Percentiles rank a stretch among this genome's conserved stretches.
phyloP scores from a whole-genome alignment of 495 filamentous ascomycete genomes.

The Penicillium waksmanii region DNA sequence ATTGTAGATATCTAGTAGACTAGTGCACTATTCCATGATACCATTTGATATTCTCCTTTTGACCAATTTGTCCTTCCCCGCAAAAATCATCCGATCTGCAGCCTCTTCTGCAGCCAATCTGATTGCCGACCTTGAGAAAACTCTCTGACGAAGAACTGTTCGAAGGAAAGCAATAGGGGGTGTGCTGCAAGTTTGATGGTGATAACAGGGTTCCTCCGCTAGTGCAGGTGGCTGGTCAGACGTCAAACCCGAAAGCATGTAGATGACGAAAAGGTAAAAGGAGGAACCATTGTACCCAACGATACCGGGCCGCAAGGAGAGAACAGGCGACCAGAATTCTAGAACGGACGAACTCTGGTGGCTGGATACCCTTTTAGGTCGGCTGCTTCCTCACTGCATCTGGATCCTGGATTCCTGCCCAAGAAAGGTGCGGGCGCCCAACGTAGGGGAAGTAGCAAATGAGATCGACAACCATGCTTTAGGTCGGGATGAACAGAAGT shows the following conservation, averaged over 20 bases:
- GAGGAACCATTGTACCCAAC: conserved; percentile 2
- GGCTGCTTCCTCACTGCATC: conserved; percentile 19
- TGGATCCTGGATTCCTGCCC: conserved; percentile 26
- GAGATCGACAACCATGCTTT: neutral
- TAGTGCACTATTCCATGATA: neutral
- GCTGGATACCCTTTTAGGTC: conserved; percentile 21
- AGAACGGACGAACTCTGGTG: conserved; percentile 6
- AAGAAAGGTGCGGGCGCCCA: conserved; percentile 29
- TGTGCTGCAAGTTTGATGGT: neutral
- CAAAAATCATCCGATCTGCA: conserved; percentile 12
- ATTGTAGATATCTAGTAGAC: neutral
- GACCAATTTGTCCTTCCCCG: conserved; percentile 5
- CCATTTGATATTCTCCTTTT: conserved; percentile 7
- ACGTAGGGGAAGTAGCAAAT: conserved; percentile 27
- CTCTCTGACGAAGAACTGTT: neutral
- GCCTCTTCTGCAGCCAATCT: conserved; percentile 9
- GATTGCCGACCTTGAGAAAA: neutral
- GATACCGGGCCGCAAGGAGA: neutral
- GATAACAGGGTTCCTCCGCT: neutral
- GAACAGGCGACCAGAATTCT: conserved; percentile 1
- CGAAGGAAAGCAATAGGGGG: neutral
- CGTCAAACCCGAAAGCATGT: neutral
- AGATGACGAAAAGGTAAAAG: neutral
- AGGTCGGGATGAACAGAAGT: neutral
- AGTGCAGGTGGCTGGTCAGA: neutral